These are phyloP conservation scores for Blastobotrys parvus DNA, from an alignment of 805 yeast species.

Conservation along the genomic window DNA sequence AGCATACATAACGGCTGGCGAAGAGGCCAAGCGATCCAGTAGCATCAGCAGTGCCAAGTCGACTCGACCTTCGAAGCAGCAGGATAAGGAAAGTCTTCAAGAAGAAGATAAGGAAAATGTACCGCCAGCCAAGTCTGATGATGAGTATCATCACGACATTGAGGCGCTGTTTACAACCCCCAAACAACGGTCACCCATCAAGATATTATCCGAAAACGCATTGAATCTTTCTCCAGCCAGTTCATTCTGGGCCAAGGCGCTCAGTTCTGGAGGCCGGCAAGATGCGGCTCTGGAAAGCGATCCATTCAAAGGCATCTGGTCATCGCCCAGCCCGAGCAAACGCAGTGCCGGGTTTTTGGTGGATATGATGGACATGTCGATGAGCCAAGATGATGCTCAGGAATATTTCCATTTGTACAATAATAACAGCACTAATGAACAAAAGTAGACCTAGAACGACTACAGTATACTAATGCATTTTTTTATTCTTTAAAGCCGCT, in stretches of 20 bases:
- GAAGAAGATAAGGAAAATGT: background rate
- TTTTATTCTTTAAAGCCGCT: no score
- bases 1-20: no score
- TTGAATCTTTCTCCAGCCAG: background rate
- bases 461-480: no score
- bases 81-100: background rate
- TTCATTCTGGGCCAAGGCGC: background rate
- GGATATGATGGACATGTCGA: background rate
- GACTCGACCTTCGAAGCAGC: no score
- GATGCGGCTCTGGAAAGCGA: background rate
- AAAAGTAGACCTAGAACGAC: no score
- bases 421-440: no score
- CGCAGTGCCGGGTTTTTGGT: no score
- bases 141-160: background rate
- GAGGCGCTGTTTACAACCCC: conserved; percentile 5
- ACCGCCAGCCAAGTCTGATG: background rate
- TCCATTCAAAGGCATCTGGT: background rate
- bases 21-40: no score
- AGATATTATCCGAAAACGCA: background rate
- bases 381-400: no score
- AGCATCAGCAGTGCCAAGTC: background rate
- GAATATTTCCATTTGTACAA: no score
- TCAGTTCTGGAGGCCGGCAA: background rate
- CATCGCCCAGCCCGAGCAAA: background rate
- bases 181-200: background rate